phyloP scores from a whole-genome alignment of 75 land plant species.

The Isoetes taiwanensis region DNA sequence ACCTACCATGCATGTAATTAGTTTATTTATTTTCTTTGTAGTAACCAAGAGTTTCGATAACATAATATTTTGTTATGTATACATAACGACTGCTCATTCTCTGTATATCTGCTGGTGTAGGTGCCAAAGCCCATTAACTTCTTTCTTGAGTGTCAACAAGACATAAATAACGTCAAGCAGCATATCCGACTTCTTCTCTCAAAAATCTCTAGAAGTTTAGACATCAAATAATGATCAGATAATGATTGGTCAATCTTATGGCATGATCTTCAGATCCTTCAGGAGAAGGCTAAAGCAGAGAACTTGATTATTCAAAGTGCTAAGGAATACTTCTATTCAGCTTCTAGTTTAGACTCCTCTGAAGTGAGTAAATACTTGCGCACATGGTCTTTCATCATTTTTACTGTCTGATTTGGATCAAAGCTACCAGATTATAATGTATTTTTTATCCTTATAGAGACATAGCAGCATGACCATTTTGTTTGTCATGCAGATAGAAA shows the following conservation, averaged over 20 bases:
- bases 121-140: constrained; percentile 69
- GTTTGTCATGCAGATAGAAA: constrained; percentile 62
- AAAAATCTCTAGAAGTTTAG: constrained; percentile 72
- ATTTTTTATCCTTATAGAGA: background rate
- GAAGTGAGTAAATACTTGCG: constrained; percentile 34
- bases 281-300: constrained; percentile 81
- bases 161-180: constrained; percentile 65
- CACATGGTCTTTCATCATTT: constrained; percentile 5
- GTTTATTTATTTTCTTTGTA: no score
- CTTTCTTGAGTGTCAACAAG: constrained; percentile 41
- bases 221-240: constrained; percentile 65
- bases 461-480: background rate
- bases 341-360: constrained; percentile 64
- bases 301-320: constrained; percentile 78
- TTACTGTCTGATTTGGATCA: background rate
- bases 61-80: no score
- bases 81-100: no score
- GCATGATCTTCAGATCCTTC: constrained; percentile 62
- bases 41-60: no score
- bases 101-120: no score
- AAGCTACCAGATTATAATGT: background rate
- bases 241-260: constrained; percentile 82
- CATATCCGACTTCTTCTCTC: constrained; percentile 69
- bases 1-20: no score
- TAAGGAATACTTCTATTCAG: constrained; percentile 87